These are phyloP conservation scores for Colletotrichum sp. DNA, from an alignment of 2,329 filamentous ascomycete species.

Conservation along the genomic window DNA sequence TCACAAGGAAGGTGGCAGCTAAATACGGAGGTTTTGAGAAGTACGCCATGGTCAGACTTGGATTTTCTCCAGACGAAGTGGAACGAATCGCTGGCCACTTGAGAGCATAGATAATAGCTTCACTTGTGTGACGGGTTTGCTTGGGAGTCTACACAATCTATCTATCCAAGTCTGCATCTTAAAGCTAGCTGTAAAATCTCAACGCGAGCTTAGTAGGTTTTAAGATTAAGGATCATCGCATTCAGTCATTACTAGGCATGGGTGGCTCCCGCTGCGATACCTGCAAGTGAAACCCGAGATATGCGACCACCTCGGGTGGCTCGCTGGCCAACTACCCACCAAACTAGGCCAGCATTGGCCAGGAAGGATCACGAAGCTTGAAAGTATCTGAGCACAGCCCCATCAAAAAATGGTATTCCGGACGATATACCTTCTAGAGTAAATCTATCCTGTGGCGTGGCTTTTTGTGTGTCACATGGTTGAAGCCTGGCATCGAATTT, in stretches of 20 bases:
- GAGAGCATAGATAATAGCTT: too few relatives aligned
- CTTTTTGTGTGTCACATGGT: not conserved
- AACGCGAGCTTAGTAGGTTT: not conserved
- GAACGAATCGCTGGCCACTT: not conserved
- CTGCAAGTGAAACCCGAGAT: not conserved
- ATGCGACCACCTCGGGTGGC: not conserved
- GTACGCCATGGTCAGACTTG: not conserved
- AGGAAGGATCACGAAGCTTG: not conserved
- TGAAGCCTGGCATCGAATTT: not conserved
- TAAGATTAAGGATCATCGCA: not conserved
- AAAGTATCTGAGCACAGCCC: not conserved
- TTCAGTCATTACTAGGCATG: not conserved
- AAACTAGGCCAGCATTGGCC: not conserved
- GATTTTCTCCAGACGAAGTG: not conserved
- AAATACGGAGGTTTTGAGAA: not conserved
- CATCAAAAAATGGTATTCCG: not conserved
- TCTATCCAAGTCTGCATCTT: not conserved
- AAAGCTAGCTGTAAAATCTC: not conserved
- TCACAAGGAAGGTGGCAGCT: not conserved
- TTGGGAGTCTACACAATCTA: not conserved
- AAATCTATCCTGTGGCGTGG: not conserved
- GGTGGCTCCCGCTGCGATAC: not conserved
- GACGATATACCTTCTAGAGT: not conserved
- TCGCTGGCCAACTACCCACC: not conserved
- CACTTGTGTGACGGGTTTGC: not conserved